These are phyloP conservation scores for Pseudotsuga menziesii DNA, from an alignment of 75 land plant species.

Conservation along the genomic window DNA sequence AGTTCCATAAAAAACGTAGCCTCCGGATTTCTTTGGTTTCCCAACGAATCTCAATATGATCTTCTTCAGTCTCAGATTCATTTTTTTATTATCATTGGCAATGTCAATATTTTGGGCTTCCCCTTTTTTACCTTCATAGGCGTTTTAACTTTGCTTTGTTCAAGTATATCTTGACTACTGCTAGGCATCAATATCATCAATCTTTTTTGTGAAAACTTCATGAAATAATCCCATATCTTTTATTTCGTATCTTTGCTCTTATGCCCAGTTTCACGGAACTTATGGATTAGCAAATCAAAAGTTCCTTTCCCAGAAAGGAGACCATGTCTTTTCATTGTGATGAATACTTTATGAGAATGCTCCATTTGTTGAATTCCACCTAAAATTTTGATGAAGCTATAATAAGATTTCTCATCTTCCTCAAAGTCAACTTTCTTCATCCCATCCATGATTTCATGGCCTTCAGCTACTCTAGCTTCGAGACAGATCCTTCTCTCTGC, in stretches of 20 bases:
- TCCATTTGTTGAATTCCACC: constrained; percentile 64
- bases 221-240: constrained; percentile 26
- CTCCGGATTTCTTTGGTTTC: constrained; percentile 38
- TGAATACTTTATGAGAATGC: constrained; percentile 56
- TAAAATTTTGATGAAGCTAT: constrained; percentile 38
- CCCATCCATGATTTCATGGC: constrained; percentile 56
- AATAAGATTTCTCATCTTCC: constrained; percentile 28
- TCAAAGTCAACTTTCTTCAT: constrained; percentile 51
- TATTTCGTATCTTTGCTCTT: constrained; percentile 35
- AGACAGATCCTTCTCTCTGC: too few relatives aligned
- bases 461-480: constrained; percentile 54
- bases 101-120: constrained; percentile 37
- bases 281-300: constrained; percentile 41
- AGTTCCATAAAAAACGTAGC: constrained; percentile 7
- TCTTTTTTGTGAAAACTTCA: constrained; percentile 23
- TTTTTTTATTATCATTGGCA: constrained; percentile 35
- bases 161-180: not conserved
- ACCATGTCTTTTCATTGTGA: constrained; percentile 46
- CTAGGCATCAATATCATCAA: constrained; percentile 30
- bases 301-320: constrained; percentile 35
- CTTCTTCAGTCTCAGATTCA: constrained; percentile 35
- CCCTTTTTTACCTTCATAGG: constrained; percentile 20
- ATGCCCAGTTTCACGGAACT: constrained; percentile 27
- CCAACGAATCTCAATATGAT: constrained; percentile 50
- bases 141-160: constrained; percentile 27